Conservation (phyloP, 108 stramenopile species). For the Cyclotella baltica region DNA sequence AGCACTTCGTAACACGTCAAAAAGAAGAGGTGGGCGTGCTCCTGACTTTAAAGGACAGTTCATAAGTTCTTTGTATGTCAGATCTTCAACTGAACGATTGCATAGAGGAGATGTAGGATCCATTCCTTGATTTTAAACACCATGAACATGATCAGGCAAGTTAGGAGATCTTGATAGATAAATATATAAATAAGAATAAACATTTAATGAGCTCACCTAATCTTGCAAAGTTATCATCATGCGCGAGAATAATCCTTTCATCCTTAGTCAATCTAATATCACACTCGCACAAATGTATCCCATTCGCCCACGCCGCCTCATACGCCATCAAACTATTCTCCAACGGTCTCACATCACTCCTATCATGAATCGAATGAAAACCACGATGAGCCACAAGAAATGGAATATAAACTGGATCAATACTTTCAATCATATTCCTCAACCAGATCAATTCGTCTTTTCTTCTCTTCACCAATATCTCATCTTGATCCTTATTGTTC, state of each 20-base stretch:
- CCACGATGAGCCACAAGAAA: conserved; percentile 54
- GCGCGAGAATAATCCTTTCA: conserved; percentile 53
- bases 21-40: conserved; percentile 55
- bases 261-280: conserved; percentile 56
- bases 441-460: conserved; percentile 73
- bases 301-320: conserved; percentile 56
- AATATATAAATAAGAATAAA: not conserved
- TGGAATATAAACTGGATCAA: conserved; percentile 52
- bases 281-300: conserved; percentile 49
- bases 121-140: conserved; percentile 12
- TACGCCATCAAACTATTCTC: conserved; percentile 57
- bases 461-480: conserved; percentile 38
- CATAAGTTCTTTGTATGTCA: conserved; percentile 55
- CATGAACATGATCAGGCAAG: not conserved
- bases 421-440: conserved; percentile 42
- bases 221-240: conserved; percentile 57
- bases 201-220: conserved; percentile 19
- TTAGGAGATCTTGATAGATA: not conserved
- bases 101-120: conserved; percentile 47
- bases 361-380: conserved; percentile 54
- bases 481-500: conserved; percentile 44
- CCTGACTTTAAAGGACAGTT: conserved; percentile 53
- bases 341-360: conserved; percentile 46
- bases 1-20: conserved; percentile 51
- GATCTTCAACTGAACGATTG: conserved; percentile 46